Conservation (phyloP, 2,329 filamentous ascomycete species). For the Penicillium rolfsii region DNA sequence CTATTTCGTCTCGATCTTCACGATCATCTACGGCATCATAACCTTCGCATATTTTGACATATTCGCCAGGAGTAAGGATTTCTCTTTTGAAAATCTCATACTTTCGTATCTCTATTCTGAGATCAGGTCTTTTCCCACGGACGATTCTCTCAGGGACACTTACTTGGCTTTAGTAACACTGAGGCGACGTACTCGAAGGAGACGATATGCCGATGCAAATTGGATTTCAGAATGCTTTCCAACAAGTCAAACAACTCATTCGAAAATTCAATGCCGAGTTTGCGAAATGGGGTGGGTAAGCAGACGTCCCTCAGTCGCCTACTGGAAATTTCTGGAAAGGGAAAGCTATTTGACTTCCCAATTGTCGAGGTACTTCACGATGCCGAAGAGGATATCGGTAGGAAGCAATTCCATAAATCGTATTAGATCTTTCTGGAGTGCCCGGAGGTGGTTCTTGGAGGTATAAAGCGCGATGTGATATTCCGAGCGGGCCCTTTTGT, state of each 20-base stretch:
- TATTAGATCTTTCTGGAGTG: too few relatives aligned
- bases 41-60: neutral
- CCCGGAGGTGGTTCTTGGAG: too few relatives aligned
- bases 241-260: neutral
- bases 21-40: neutral
- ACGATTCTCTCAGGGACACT: neutral
- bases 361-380: neutral
- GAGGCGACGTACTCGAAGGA: neutral
- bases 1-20: neutral
- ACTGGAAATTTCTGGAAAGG: neutral
- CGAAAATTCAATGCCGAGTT: neutral
- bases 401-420: neutral
- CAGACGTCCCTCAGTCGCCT: neutral
- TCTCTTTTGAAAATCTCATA: neutral
- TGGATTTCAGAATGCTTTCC: neutral
- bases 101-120: neutral
- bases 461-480: too few relatives aligned
- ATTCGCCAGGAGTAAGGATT: neutral
- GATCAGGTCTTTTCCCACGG: neutral
- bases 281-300: neutral
- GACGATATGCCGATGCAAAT: neutral
- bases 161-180: neutral
- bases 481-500: too few relatives aligned
- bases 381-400: neutral
- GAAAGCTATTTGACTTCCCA: neutral